Conservation (phyloP, 164 flowering plant species). For the Platanus orientalis region DNA sequence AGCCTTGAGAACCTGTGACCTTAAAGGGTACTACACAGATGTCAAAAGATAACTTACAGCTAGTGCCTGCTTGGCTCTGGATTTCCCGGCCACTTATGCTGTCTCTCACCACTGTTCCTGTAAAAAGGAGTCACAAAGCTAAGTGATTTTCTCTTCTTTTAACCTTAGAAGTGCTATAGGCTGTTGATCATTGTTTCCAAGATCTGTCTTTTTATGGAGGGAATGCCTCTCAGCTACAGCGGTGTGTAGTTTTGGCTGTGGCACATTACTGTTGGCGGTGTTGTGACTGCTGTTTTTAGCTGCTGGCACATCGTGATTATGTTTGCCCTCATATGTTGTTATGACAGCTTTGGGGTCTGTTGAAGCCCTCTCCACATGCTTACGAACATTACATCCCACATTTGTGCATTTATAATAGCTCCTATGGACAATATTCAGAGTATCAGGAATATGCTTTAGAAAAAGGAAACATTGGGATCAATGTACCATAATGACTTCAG, state of each 20-base stretch:
- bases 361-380: conserved; percentile 92
- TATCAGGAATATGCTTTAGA: conserved; percentile 12
- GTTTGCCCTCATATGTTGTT: conserved; percentile 95
- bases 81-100: background rate
- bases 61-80: background rate
- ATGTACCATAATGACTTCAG: background rate
- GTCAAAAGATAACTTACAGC: background rate
- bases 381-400: conserved; percentile 82
- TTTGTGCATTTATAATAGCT: conserved; percentile 87
- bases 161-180: conserved; percentile 39
- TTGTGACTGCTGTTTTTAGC: conserved; percentile 47
- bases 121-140: background rate
- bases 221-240: conserved; percentile 27
- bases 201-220: conserved; percentile 26
- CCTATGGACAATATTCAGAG: conserved; percentile 36
- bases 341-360: conserved; percentile 77
- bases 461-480: background rate
- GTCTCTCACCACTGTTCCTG: background rate
- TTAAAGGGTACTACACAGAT: background rate
- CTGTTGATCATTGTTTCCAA: conserved; percentile 37
- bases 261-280: conserved; percentile 24
- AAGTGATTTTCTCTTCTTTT: conserved; percentile 49
- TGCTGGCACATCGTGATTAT: conserved; percentile 80
- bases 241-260: conserved; percentile 32
- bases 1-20: background rate